Conservation (phyloP, 2,329 filamentous ascomycete genomes). For the Xylariomycetidae sp. region DNA sequence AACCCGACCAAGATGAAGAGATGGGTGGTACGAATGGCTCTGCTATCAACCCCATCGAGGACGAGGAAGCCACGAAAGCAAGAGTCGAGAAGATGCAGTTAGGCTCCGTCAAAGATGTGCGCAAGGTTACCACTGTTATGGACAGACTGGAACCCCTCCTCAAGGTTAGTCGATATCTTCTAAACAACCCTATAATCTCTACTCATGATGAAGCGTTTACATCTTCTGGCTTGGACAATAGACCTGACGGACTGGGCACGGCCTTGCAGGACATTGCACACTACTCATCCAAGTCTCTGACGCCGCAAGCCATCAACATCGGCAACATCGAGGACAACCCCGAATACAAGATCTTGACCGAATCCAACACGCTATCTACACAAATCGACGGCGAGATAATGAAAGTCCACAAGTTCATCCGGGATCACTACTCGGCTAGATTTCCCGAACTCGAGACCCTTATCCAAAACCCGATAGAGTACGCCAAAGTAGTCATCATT, state of each 20-base stretch:
- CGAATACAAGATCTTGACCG: conserved; percentile 82
- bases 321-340: conserved; percentile 89
- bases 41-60: conserved; percentile 48
- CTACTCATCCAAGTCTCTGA: conserved; percentile 65
- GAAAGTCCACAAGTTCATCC: conserved; percentile 91
- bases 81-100: conserved; percentile 81
- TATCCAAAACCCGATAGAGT: conserved; percentile 88
- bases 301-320: conserved; percentile 59
- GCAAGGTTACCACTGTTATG: conserved; percentile 76
- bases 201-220: conserved; percentile 52
- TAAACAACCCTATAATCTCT: conserved; percentile 17
- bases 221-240: conserved; percentile 53
- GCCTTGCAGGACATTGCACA: conserved; percentile 71
- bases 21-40: conserved; percentile 44
- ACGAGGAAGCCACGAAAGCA: conserved; percentile 67
- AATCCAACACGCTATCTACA: conserved; percentile 85
- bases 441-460: conserved; percentile 91
- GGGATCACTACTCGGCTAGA: conserved; percentile 89
- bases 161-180: conserved; percentile 58
- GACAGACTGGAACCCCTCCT: conserved; percentile 75
- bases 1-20: conserved; percentile 57
- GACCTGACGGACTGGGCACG: conserved; percentile 60
- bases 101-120: conserved; percentile 68
- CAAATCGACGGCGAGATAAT: conserved; percentile 91
- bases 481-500: conserved; percentile 91